Evolutionary conservation across 768 basidiomycete genomes (phyloP), one percentile per base, ranked within the genome.

Genomic region (Boletales sp.): DNA sequence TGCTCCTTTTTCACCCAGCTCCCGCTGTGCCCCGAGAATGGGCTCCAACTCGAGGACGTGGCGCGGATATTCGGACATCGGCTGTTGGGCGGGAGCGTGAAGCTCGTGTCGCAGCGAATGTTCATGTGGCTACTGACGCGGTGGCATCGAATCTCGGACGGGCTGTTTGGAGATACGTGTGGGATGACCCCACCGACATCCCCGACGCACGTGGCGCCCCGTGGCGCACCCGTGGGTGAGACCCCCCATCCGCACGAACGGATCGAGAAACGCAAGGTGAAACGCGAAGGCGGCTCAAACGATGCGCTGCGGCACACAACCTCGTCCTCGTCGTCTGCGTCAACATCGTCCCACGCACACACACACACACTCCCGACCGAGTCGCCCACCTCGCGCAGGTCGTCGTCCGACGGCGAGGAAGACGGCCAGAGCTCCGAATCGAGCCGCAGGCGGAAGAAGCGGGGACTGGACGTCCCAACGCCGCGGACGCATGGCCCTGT

Each of bases 1-100:
- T 66, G 72, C 46, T 68, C 69, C 6, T 78, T 80, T 60, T 77
- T 80, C 57, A 74, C 75, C 1, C 79, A 81, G 54, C 60, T 80
- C 0, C 79, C 76, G 3, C 65, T 78, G 8, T 76, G 72, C 47
- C 73, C 77, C 1, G 76, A 76, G 39, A 81, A 81, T 51, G 71
- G 73, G 1, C 57, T 82, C n/a, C 63, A 72, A 7, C 62, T 73
- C 33, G 71, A 76, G 44, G 71, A 73, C 39, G 69, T 79, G 44
- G 73, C 74, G 7, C 65, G 72, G 38, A 73, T 79, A 44, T 81
- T 80, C 46, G 78, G 74, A 8, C 62, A 63, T 2, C 58, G 68
- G 13, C 56, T 80, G 34, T 61, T 76, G 40, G 73, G 75, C 3
- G 71, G 70, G 36, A 51, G 55, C 4, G 44, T 43, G 54, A 67